Percentiles rank a stretch among this genome's conserved stretches.
Conservation (phyloP, 23 red algal species). For the Chondrus crispus region DNA sequence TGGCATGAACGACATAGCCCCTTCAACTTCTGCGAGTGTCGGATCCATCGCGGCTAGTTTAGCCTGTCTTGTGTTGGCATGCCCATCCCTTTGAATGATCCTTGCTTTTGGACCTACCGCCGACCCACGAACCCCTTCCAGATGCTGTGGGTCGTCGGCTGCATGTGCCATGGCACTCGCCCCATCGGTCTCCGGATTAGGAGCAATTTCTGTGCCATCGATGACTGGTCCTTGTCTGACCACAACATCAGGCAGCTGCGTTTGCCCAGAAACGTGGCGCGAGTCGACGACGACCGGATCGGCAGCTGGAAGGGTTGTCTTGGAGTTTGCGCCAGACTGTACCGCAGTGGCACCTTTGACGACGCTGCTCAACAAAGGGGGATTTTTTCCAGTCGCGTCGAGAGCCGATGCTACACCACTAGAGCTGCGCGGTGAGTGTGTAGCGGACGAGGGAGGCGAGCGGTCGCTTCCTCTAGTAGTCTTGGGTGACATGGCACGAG, state of each 20-base stretch:
- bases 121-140: background rate
- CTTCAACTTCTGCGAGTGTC: background rate
- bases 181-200: no score
- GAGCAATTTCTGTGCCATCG: no score
- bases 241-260: no score
- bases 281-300: background rate
- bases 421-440: background rate
- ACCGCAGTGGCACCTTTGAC: background rate
- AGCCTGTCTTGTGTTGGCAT: background rate
- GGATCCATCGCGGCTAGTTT: background rate
- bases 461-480: background rate
- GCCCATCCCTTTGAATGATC: background rate
- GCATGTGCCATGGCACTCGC: background rate
- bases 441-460: background rate
- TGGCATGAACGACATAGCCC: conserved; percentile 8
- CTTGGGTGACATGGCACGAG: conserved; percentile 33
- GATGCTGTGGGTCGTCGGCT: background rate
- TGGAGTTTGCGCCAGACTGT: no score
- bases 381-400: background rate
- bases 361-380: conserved; percentile 27
- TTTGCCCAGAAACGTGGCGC: no score
- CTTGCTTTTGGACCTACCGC: background rate
- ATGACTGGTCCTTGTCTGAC: no score
- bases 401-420: no score
- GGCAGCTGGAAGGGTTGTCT: background rate